Conservation (phyloP, 2,329 filamentous ascomycete species). For the Diaporthe aspalathi region DNA sequence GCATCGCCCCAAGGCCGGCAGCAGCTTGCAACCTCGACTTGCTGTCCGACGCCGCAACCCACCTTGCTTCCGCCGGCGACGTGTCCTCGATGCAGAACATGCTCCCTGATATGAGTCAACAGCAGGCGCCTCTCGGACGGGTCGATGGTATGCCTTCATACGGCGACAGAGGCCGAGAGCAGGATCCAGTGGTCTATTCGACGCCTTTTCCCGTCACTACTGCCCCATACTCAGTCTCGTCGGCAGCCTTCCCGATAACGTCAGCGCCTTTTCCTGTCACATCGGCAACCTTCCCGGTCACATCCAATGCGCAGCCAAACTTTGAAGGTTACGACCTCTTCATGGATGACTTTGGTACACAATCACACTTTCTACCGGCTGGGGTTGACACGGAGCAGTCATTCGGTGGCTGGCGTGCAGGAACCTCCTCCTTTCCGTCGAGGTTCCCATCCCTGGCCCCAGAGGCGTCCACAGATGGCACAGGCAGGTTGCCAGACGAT, state of each 20-base stretch:
- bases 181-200: slow-evolving; percentile 55
- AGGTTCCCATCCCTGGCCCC: slow-evolving; percentile 66
- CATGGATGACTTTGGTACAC: slow-evolving; percentile 66
- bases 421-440: slow-evolving; percentile 65
- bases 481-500: slow-evolving; percentile 55
- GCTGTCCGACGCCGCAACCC: slow-evolving; percentile 68
- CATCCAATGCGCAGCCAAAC: slow-evolving; percentile 45
- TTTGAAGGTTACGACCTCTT: slow-evolving; percentile 71
- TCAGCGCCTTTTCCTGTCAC: slow-evolving; percentile 55
- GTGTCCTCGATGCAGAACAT: slow-evolving; percentile 64
- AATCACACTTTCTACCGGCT: slow-evolving; percentile 66
- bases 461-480: slow-evolving; percentile 55
- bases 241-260: slow-evolving; percentile 44
- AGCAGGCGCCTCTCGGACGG: slow-evolving; percentile 54
- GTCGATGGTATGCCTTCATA: slow-evolving; percentile 60
- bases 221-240: slow-evolving; percentile 44
- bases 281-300: slow-evolving; percentile 46
- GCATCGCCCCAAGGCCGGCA: slow-evolving; percentile 56
- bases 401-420: slow-evolving; percentile 60
- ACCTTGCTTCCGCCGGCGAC: slow-evolving; percentile 64
- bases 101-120: slow-evolving; percentile 58
- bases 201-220: slow-evolving; percentile 54
- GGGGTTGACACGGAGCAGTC: slow-evolving; percentile 54
- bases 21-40: slow-evolving; percentile 68
- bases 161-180: slow-evolving; percentile 59